phyloP scores from a whole-genome alignment of 2,329 filamentous ascomycete species.

The Pseudogymnoascus sp. region DNA sequence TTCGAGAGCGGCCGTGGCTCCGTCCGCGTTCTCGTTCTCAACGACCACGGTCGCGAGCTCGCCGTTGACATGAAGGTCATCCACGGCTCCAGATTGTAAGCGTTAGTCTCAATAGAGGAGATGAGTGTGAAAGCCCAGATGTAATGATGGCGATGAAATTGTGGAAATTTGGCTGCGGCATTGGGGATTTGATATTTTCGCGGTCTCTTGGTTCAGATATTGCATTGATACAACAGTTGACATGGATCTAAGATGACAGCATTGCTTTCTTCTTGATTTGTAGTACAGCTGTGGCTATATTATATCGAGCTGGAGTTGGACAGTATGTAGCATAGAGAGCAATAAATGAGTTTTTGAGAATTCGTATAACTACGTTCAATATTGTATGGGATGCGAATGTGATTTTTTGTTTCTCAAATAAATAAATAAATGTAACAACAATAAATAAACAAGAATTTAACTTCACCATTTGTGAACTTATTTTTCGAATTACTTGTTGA shows the following conservation, averaged over 20 bases:
- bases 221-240: slow-evolving; percentile 6
- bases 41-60: slow-evolving; percentile 86
- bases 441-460: background rate
- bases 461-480: background rate
- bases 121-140: slow-evolving; percentile 9
- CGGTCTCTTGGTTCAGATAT: slow-evolving; percentile 10
- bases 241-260: slow-evolving; percentile 6
- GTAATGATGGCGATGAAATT: slow-evolving; percentile 11
- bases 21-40: slow-evolving; percentile 92
- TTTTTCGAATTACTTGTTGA: background rate
- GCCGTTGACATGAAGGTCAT: slow-evolving; percentile 99
- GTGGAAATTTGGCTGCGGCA: slow-evolving; percentile 7
- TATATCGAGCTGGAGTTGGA: slow-evolving; percentile 11
- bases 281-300: slow-evolving; percentile 8
- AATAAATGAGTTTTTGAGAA: slow-evolving; percentile 11
- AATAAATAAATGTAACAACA: background rate
- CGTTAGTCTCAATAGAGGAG: slow-evolving; percentile 16
- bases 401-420: background rate
- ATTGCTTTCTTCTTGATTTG: slow-evolving; percentile 10
- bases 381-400: background rate
- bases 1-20: slow-evolving; percentile 91
- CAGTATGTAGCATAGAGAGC: slow-evolving; percentile 11
- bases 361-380: background rate
- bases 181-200: slow-evolving; percentile 11
- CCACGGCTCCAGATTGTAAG: slow-evolving; percentile 67